Conservation (phyloP, 441 rosid species). For the Aleurites moluccanus region DNA sequence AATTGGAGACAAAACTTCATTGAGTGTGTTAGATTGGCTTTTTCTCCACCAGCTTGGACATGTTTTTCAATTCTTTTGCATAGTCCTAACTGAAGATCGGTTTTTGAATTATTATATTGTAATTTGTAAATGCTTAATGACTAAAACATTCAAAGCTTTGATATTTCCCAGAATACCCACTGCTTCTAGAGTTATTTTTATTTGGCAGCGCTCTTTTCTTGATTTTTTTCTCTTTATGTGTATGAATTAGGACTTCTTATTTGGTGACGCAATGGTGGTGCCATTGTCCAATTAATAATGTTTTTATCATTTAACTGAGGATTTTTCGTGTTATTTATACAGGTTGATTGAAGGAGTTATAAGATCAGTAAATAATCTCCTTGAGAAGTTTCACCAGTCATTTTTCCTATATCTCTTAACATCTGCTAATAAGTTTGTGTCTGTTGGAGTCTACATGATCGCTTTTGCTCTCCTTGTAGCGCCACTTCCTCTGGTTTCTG, state of each 20-base stretch:
- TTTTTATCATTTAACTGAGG: conserved; percentile 17
- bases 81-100: background rate
- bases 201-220: background rate
- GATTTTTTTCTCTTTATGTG: background rate
- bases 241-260: conserved; percentile 3
- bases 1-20: background rate
- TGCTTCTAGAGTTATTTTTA: conserved; percentile 1
- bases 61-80: too few relatives aligned
- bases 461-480: conserved; percentile 89
- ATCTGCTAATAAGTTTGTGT: conserved; percentile 82
- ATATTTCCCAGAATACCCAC: conserved; percentile 3
- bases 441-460: conserved; percentile 95
- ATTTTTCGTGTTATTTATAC: conserved; percentile 33
- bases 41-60: background rate
- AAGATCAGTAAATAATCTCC: conserved; percentile 88
- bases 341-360: conserved; percentile 93
- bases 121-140: background rate
- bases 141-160: background rate
- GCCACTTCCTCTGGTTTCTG: conserved; percentile 86
- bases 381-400: conserved; percentile 96
- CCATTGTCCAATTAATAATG: conserved; percentile 1
- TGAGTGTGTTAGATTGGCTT: too few relatives aligned
- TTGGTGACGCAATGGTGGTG: background rate
- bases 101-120: background rate
- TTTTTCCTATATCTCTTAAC: conserved; percentile 82